phyloP scores from a whole-genome alignment of 495 filamentous ascomycete genomes.

The Podospora pseudocomata region DNA sequence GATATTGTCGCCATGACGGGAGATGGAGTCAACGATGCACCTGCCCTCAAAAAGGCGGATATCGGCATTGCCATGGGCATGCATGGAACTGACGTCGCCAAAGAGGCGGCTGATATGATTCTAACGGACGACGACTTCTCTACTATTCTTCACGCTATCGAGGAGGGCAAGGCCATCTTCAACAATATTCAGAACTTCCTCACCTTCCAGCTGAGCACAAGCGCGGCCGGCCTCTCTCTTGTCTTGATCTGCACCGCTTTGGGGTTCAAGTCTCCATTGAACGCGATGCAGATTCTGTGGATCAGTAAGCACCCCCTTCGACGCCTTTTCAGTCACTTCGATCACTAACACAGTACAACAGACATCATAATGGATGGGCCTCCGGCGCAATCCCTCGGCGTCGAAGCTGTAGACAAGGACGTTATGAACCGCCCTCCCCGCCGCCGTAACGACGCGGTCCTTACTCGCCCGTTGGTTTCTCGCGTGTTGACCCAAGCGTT shows the following conservation, averaged over 20 bases:
- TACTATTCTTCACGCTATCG: slow-evolving; percentile 91
- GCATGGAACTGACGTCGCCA: slow-evolving; percentile 94
- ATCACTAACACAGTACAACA: slow-evolving; percentile 40
- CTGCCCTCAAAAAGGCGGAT: slow-evolving; percentile 93
- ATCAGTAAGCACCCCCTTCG: slow-evolving; percentile 67
- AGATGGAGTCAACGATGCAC: slow-evolving; percentile 96
- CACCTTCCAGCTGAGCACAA: slow-evolving; percentile 97
- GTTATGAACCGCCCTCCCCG: slow-evolving; percentile 92
- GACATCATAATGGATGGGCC: slow-evolving; percentile 99
- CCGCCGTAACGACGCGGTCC: slow-evolving; percentile 74
- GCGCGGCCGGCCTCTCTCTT: slow-evolving; percentile 85
- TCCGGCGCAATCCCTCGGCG: slow-evolving; percentile 92
- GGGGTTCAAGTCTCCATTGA: slow-evolving; percentile 89
- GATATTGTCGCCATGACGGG: slow-evolving; percentile 99
- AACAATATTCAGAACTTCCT: slow-evolving; percentile 99
- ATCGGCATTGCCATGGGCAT: slow-evolving; percentile 97
- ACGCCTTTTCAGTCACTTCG: not conserved
- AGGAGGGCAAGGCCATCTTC: slow-evolving; percentile 98
- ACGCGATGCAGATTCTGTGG: slow-evolving; percentile 99
- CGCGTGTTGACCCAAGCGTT: slow-evolving; percentile 83
- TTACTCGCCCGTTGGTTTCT: slow-evolving; percentile 74
- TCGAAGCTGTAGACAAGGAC: slow-evolving; percentile 90
- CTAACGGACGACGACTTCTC: slow-evolving; percentile 97
- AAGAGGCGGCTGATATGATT: slow-evolving; percentile 99
- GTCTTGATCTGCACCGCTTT: slow-evolving; percentile 88